Conservation (phyloP, 495 filamentous ascomycete species). For the Polyplosphaeria fusca region DNA sequence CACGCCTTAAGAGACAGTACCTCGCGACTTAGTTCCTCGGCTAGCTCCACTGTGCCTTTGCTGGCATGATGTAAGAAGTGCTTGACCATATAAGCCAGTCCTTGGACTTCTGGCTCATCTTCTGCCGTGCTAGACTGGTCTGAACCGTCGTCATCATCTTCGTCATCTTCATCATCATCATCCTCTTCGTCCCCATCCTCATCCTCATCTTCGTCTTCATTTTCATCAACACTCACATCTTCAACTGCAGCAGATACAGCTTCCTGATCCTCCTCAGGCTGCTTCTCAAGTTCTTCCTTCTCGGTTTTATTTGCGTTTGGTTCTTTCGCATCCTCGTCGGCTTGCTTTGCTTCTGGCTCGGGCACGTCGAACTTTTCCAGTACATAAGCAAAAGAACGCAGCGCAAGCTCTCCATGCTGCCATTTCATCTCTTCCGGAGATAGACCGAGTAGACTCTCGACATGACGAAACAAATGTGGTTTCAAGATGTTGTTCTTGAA, state of each 20-base stretch:
- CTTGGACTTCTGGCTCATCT: conserved; percentile 4
- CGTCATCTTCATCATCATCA: background rate
- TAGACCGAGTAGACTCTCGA: conserved; percentile 36
- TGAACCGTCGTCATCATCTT: background rate
- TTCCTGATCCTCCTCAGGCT: no score
- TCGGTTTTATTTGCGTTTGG: background rate
- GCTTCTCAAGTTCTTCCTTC: background rate
- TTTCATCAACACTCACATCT: no score
- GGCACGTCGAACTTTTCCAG: conserved; percentile 19
- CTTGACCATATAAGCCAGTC: conserved; percentile 4
- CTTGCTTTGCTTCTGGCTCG: no score
- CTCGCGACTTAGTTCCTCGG: background rate
- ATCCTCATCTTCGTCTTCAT: no score
- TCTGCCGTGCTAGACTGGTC: conserved; percentile 25
- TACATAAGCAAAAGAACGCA: conserved; percentile 40
- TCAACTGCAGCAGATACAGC: no score
- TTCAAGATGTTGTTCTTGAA: conserved; percentile 42
- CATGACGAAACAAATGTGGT: conserved; percentile 33
- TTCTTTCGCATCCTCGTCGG: no score
- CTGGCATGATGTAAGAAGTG: conserved; percentile 9
- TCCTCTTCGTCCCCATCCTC: background rate
- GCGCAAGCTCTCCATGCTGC: conserved; percentile 43
- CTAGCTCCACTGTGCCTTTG: conserved; percentile 3
- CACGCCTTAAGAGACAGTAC: no score
- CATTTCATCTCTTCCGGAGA: conserved; percentile 41